phyloP scores from a whole-genome alignment of 2,329 filamentous ascomycete genomes.

The Verticillium klebahnii region DNA sequence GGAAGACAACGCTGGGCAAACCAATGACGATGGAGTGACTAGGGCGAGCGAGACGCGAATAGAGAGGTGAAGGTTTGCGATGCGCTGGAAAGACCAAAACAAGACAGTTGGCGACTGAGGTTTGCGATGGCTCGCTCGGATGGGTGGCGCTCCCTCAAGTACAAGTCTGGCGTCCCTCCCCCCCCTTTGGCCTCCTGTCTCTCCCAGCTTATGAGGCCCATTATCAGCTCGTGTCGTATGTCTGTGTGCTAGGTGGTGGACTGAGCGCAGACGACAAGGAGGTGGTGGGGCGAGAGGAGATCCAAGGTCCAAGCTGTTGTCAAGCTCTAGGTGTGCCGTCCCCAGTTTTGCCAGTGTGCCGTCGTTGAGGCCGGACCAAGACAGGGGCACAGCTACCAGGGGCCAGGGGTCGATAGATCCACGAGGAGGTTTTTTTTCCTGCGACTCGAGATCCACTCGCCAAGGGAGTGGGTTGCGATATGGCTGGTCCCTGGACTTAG shows the following conservation, averaged over 20 bases:
- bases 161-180: not conserved
- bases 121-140: not conserved
- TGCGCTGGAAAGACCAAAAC: not conserved
- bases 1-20: not conserved
- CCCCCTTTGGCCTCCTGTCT: not conserved
- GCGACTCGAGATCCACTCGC: not conserved
- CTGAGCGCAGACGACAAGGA: not conserved
- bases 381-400: not conserved
- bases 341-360: not conserved
- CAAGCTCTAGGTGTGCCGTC: not conserved
- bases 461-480: not conserved
- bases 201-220: slow-evolving; percentile 2
- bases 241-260: not conserved
- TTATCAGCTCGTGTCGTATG: slow-evolving; percentile 1
- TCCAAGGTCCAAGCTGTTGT: not conserved
- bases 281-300: not conserved
- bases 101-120: not conserved
- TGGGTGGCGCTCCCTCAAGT: not conserved
- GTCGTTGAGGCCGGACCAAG: not conserved
- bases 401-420: not conserved
- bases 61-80: not conserved
- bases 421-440: not conserved
- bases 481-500: not conserved
- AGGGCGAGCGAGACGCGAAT: not conserved
- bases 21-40: not conserved